Evolutionary conservation across 352 stramenopile species (phyloP), one percentile per base, ranked within the genome.

Genomic region (Phytophthora sp.): DNA sequence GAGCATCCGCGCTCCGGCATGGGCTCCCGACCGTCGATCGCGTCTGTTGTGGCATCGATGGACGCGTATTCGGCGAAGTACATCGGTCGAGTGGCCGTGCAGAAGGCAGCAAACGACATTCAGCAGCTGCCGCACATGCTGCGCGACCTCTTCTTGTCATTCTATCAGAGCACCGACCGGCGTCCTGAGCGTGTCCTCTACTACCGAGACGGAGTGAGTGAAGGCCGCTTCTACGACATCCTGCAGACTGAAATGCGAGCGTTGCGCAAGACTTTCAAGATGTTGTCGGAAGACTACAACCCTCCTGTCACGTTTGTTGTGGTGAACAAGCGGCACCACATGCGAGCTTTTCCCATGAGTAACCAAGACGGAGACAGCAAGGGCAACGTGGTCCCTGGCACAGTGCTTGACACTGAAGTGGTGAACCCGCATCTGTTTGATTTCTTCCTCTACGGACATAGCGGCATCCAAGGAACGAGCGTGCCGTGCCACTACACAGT

Each of bases 241-340:
- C 32, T 91, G 21, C 70, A 91, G 52, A 70, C 63, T 6, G 88
- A 89, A 45, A 90, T 96, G 87, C 84, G 46, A 86, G 83, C 87
- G 17, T 73, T 92, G 11, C 77, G 82, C 26, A 67, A 69, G 54
- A 79, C 84, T 15, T 94, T 86, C 34, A 69, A 75, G 27, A 55
- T 54, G 42, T 27, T 96, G n/a, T 76, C 90, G 32, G 38, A 70
- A 0, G 74, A 59, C 11, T 96, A 95, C 59, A 62, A 61, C 3
- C 88, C 88, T 11, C 64, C 72, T 15, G 89, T 96, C 62, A 95
- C 88, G 26, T 95, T 96, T 57, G 76, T 96, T 18, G 62, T 95
- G 12, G 84, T 94, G 17, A 87, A 95, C 64, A 96, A 96, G 73
- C 85, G 88, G 18, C 88, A 96, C 73, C 81, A 95, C 70, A 92